Evolutionary conservation across 352 stramenopile species (phyloP).

Genomic region (Globisporangium ultimum): DNA sequence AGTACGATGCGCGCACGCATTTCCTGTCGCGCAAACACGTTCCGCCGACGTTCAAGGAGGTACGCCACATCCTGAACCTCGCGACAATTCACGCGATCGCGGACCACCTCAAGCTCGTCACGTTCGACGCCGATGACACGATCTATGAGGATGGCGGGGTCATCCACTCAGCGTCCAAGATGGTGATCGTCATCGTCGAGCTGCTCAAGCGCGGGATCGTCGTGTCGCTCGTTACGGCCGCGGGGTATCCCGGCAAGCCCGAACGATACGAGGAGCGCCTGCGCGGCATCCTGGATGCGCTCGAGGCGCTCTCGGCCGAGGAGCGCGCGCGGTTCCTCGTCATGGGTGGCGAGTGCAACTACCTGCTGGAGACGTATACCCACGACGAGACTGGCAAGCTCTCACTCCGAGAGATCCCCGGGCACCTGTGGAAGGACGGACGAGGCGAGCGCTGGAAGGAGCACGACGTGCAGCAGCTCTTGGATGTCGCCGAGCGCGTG

Average conservation of each 20-base stretch:
- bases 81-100: slow-evolving; percentile 73
- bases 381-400: slow-evolving; percentile 35
- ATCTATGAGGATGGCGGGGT: slow-evolving; percentile 84
- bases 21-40: slow-evolving; percentile 78
- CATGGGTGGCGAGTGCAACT: slow-evolving; percentile 97
- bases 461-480: slow-evolving; percentile 69
- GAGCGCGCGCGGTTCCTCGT: slow-evolving; percentile 81
- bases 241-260: slow-evolving; percentile 70
- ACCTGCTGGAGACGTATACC: slow-evolving; percentile 82
- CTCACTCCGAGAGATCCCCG: slow-evolving; percentile 63
- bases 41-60: slow-evolving; percentile 80
- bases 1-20: slow-evolving; percentile 73
- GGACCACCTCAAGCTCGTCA: slow-evolving; percentile 74
- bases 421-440: slow-evolving; percentile 73
- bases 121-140: slow-evolving; percentile 84
- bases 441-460: slow-evolving; percentile 85
- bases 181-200: slow-evolving; percentile 71
- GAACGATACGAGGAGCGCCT: slow-evolving; percentile 71
- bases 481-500: slow-evolving; percentile 80
- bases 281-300: slow-evolving; percentile 68
- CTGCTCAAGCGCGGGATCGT: slow-evolving; percentile 66
- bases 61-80: slow-evolving; percentile 84
- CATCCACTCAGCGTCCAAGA: slow-evolving; percentile 60
- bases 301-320: slow-evolving; percentile 43
- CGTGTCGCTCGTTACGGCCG: slow-evolving; percentile 81